phyloP scores from a whole-genome alignment of 2,329 filamentous ascomycete species.

The Hortaea sp. region DNA sequence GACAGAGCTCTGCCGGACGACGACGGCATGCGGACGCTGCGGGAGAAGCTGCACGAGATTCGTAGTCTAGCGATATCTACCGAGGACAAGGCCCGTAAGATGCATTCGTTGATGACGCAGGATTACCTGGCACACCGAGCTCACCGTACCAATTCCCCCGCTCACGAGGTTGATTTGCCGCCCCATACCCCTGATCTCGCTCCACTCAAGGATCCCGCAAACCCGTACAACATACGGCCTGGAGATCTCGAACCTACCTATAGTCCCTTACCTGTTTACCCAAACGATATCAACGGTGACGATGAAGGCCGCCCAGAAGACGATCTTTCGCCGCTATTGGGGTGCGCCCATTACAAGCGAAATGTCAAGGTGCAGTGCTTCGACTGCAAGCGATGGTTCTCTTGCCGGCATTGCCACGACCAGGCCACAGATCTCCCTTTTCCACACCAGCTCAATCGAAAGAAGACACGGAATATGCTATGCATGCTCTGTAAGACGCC shows the following conservation, averaged over 20 bases:
- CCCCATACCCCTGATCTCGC: neutral
- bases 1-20: conserved; percentile 33
- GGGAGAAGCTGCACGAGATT: conserved; percentile 39
- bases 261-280: conserved; percentile 19
- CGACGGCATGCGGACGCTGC: conserved; percentile 40
- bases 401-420: conserved; percentile 91
- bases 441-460: conserved; percentile 54
- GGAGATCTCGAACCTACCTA: conserved; percentile 25
- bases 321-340: conserved; percentile 45
- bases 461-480: conserved; percentile 86
- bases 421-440: conserved; percentile 55
- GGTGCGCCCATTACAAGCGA: conserved; percentile 85
- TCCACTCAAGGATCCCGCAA: conserved; percentile 21
- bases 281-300: conserved; percentile 28
- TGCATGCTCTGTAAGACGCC: conserved; percentile 90
- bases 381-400: conserved; percentile 84
- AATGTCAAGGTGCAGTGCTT: conserved; percentile 95
- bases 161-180: neutral
- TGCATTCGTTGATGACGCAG: conserved; percentile 41
- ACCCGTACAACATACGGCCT: conserved; percentile 26
- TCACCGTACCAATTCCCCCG: neutral
- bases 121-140: conserved; percentile 28
- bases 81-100: conserved; percentile 39
- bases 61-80: conserved; percentile 33
- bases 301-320: conserved; percentile 42